Conservation (phyloP, 331 rosid genomes). For the Quercus tomentella region DNA sequence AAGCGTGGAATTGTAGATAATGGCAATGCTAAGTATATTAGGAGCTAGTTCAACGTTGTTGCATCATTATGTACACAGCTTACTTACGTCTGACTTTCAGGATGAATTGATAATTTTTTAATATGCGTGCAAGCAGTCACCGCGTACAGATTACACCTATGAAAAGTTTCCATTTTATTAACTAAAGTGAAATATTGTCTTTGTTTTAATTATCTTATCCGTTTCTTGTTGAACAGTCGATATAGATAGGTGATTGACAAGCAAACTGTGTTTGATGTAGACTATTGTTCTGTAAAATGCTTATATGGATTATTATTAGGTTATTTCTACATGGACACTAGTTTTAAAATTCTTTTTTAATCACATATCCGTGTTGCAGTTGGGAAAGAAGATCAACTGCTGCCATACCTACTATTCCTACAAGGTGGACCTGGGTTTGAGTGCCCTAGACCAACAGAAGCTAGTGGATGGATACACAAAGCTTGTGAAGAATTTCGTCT, state of each 20-base stretch:
- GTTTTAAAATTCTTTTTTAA: background rate
- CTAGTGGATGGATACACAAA: constrained; percentile 85
- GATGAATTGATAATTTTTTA: background rate
- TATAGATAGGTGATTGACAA: background rate
- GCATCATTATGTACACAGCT: too few species aligned
- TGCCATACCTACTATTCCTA: constrained; percentile 77
- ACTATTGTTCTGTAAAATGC: background rate
- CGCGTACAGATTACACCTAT: background rate
- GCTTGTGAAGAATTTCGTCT: constrained; percentile 85
- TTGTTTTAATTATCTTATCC: background rate
- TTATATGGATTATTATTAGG: background rate
- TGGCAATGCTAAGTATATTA: background rate
- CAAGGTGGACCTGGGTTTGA: constrained; percentile 99
- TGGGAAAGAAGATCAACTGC: constrained; percentile 74
- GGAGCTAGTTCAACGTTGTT: background rate
- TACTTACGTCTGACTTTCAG: background rate
- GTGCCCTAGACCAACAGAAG: constrained; percentile 73
- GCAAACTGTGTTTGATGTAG: background rate
- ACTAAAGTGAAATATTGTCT: background rate
- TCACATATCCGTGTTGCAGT: constrained; percentile 37
- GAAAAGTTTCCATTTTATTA: background rate
- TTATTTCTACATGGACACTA: background rate
- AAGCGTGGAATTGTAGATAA: background rate
- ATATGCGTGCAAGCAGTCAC: background rate
- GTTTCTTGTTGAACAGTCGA: background rate